Conservation (phyloP, 352 stramenopile genomes). For the Phytophthora idaei region DNA sequence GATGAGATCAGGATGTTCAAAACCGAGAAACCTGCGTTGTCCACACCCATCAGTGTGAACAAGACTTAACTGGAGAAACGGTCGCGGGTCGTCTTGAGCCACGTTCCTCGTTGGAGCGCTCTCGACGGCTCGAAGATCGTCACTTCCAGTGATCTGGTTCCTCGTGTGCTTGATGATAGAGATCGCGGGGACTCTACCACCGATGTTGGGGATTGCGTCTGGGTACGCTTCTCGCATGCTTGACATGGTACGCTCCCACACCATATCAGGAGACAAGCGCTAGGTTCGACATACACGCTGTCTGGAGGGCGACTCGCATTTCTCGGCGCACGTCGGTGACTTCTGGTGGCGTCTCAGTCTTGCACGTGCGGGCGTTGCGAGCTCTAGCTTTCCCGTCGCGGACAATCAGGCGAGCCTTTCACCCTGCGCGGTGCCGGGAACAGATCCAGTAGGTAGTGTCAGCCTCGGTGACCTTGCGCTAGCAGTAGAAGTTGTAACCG, state of each 20-base stretch:
- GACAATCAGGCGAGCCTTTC: conserved; percentile 12
- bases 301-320: conserved; percentile 7
- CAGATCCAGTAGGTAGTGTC: conserved; percentile 6
- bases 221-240: background rate
- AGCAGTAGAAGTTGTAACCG: conserved; percentile 11
- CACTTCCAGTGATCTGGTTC: background rate
- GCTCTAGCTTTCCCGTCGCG: background rate
- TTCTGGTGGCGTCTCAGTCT: background rate
- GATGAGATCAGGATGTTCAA: conserved; percentile 11
- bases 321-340: conserved; percentile 3
- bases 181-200: background rate
- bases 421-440: background rate
- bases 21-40: conserved; percentile 9
- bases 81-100: background rate
- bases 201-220: background rate
- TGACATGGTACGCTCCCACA: background rate
- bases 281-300: conserved; percentile 4
- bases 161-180: background rate
- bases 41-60: conserved; percentile 12
- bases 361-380: conserved; percentile 10
- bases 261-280: background rate
- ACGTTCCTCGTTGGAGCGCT: conserved; percentile 3
- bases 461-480: conserved; percentile 9
- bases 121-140: conserved; percentile 13
- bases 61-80: conserved; percentile 11